Conservation (phyloP, 108 stramenopile species). For the Cyclotella cryptica region DNA sequence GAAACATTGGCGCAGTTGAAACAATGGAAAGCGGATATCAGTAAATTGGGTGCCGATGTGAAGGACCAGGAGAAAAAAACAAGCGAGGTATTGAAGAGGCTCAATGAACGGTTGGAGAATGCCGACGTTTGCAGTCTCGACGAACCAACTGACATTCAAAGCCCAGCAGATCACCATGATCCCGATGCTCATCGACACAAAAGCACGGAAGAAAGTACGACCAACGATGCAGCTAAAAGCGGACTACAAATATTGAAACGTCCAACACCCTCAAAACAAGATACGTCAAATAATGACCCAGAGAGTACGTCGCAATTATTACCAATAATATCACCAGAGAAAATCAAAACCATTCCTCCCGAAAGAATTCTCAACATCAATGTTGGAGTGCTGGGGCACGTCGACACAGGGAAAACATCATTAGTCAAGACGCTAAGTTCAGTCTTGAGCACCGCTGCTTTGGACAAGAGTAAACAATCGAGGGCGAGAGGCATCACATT, state of each 20-base stretch:
- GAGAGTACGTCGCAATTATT: constrained; percentile 12
- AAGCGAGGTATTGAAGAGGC: constrained; percentile 13
- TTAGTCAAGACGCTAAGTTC: constrained; percentile 95
- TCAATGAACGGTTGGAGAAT: constrained; percentile 29
- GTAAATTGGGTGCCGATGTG: constrained; percentile 22
- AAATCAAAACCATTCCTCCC: constrained; percentile 52
- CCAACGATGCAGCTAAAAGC: neutral
- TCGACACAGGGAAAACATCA: constrained; percentile 97
- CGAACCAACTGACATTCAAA: neutral
- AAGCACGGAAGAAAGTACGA: neutral
- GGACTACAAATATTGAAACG: constrained; percentile 13
- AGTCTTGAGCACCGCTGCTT: constrained; percentile 93
- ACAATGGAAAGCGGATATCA: constrained; percentile 41
- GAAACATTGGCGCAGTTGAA: constrained; percentile 38
- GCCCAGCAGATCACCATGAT: neutral
- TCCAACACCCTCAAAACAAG: constrained; percentile 3
- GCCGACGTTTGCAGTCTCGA: too few species aligned
- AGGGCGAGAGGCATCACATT: constrained; percentile 97
- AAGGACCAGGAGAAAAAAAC: constrained; percentile 34
- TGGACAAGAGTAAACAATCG: constrained; percentile 96
- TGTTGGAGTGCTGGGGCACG: constrained; percentile 97
- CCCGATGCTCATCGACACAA: neutral
- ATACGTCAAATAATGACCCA: neutral
- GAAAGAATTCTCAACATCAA: constrained; percentile 92
- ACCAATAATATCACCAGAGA: constrained; percentile 42